Evolutionary conservation across 2,329 filamentous ascomycete species (phyloP), one percentile per base, ranked within the genome.

Genomic region (Xylaria sp.): DNA sequence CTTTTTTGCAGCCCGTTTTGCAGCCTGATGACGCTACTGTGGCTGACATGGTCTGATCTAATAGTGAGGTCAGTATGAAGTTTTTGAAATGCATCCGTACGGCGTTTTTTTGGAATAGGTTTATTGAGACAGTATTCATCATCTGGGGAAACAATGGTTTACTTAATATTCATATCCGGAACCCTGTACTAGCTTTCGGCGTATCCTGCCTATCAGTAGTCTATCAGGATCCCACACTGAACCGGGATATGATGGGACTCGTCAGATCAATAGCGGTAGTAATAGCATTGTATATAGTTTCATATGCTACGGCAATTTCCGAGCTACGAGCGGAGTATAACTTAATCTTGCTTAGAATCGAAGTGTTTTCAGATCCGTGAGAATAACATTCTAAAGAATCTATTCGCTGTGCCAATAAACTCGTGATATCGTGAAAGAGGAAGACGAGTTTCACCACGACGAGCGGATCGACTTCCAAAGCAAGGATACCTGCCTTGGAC

Each of bases 41-140:
- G 47, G 12, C 7, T 21, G 40, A 59, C 14, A 38, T 17, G 4
- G 28, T 49, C 25, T 50, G 25, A 65, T 46, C n/a, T 33, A 38
- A 5, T 23, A 35, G 53, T n/a, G 25, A 60, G 23, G 28, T 14
- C n/a, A 23, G 52, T 45, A 53, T 19, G 33, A 52, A 46, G 49
- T 35, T 21, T 45, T 40, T 46, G 50, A 33, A 54, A 19, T 64
- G 69, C 68, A 73, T 72, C 67, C 64, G 47, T 61, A 52, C 68
- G 71, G 71, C 71, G 71, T 73, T 66, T 73, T 66, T 38, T 56
- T 57, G 63, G 64, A 54, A 66, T 59, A 60, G 57, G 60, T 60
- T 42, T 62, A 58, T 46, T 51, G 56, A 57, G 42, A 61, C 57
- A 57, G 15, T 46, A 45, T 57, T 42, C 40, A 51, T 59, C 49